Percentiles rank a stretch among this genome's conserved stretches.
Evolutionary conservation across 2,329 filamentous ascomycete genomes (phyloP).

Genomic region (Alternaria sp.): DNA sequence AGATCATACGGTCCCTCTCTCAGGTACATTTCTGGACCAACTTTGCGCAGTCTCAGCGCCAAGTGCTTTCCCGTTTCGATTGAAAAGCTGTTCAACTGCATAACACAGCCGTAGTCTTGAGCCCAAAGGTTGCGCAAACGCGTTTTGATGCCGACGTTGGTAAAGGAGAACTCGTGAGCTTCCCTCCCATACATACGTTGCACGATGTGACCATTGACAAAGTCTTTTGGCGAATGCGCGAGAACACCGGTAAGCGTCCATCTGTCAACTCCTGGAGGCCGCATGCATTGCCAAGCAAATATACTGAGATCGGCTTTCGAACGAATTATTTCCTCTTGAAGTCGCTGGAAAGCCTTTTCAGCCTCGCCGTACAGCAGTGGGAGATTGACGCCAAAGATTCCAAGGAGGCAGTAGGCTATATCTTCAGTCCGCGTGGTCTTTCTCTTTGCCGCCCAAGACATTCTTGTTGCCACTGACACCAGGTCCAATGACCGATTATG

Average conservation of each 20-base stretch:
- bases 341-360: background rate
- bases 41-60: background rate
- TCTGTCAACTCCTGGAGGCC: background rate
- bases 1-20: background rate
- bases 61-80: background rate
- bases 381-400: background rate
- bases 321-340: conserved; percentile 1
- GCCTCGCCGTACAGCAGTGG: background rate
- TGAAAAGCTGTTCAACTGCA: background rate
- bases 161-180: background rate
- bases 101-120: background rate
- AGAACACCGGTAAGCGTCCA: background rate
- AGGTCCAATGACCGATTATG: background rate
- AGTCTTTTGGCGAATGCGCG: background rate
- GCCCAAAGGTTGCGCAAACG: background rate
- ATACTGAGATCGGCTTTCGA: conserved; percentile 1
- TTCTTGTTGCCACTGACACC: background rate
- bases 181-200: background rate
- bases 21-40: background rate
- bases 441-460: conserved; percentile 2
- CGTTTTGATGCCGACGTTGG: background rate
- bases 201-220: background rate
- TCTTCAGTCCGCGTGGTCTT: background rate
- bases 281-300: background rate
- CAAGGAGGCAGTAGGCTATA: background rate